A percentile compares a stretch with the other conserved stretches of the same genome.
phyloP scores from a whole-genome alignment of 106 monocot species.

The Dactylorhiza incarnata region DNA sequence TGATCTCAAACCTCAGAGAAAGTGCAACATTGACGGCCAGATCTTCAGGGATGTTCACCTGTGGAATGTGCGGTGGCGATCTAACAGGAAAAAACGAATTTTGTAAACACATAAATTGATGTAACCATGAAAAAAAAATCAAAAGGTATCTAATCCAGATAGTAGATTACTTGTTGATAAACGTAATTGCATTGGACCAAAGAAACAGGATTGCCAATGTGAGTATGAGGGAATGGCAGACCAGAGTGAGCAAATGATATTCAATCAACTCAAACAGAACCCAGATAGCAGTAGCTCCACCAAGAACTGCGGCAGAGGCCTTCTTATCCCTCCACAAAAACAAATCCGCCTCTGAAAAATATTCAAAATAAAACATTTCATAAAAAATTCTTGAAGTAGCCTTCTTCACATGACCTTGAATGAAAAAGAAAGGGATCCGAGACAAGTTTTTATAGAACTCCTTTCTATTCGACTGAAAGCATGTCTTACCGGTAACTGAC shows the following conservation, averaged over 20 bases:
- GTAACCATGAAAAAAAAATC: background rate
- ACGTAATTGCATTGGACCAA: conserved; percentile 48
- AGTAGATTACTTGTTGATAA: conserved; percentile 50
- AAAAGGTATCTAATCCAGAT: background rate
- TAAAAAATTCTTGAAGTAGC: background rate
- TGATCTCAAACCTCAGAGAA: conserved; percentile 31
- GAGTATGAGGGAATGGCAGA: conserved; percentile 46
- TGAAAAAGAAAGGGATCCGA: background rate
- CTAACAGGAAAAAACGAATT: conserved; percentile 13
- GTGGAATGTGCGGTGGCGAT: conserved; percentile 37
- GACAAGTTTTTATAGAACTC: no score
- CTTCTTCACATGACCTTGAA: no score
- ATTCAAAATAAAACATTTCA: background rate
- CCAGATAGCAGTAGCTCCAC: conserved; percentile 51
- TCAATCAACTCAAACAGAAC: conserved; percentile 68
- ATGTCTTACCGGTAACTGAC: no score
- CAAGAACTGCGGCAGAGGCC: conserved; percentile 40
- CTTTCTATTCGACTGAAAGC: no score
- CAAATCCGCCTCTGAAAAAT: conserved; percentile 52
- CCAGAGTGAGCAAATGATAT: conserved; percentile 54
- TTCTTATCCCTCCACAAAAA: conserved; percentile 77
- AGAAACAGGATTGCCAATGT: conserved; percentile 43
- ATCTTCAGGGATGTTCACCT: conserved; percentile 41
- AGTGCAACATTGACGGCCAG: conserved; percentile 24
- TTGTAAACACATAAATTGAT: background rate